phyloP scores from a whole-genome alignment of 345 rosid genomes.

The Brassica juncea region DNA sequence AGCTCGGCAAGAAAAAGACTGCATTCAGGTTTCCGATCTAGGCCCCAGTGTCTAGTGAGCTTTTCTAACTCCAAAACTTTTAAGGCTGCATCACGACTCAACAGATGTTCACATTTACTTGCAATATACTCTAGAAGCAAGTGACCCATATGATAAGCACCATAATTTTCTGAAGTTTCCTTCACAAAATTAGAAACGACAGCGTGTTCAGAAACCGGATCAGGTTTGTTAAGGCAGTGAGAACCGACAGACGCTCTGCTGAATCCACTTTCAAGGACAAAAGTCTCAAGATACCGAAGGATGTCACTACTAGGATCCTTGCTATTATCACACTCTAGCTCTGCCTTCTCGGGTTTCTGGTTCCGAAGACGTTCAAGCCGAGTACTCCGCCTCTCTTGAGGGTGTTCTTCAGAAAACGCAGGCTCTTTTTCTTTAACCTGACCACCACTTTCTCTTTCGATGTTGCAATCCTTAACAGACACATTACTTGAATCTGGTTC shows the following conservation, averaged over 20 bases:
- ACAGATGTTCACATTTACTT: conserved; percentile 45
- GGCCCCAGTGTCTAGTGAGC: conserved; percentile 81
- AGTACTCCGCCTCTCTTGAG: conserved; percentile 93
- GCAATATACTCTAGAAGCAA: conserved; percentile 79
- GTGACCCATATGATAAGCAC: conserved; percentile 89
- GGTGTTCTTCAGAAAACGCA: conserved; percentile 64
- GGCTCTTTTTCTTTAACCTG: conserved; percentile 58
- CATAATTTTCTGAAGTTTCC: conserved; percentile 70
- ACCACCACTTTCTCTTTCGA: conserved; percentile 56
- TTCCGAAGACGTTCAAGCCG: conserved; percentile 94
- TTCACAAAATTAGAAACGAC: conserved; percentile 59
- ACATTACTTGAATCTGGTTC: conserved; percentile 42
- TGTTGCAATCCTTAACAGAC: conserved; percentile 49
- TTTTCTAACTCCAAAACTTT: conserved; percentile 83
- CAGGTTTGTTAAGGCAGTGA: conserved; percentile 42
- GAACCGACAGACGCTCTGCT: conserved; percentile 43
- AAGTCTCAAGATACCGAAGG: conserved; percentile 71
- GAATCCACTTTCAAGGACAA: conserved; percentile 46
- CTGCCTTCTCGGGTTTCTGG: conserved; percentile 95
- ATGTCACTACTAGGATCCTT: conserved; percentile 69
- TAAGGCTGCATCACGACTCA: conserved; percentile 51
- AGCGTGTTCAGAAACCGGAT: conserved; percentile 49
- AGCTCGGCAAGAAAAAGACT: conserved; percentile 91
- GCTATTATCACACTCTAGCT: conserved; percentile 55
- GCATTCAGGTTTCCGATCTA: conserved; percentile 80